Base-by-base conservation (phyloP, 2,329 filamentous ascomycete genomes). In the Xylariales sp. region DNA sequence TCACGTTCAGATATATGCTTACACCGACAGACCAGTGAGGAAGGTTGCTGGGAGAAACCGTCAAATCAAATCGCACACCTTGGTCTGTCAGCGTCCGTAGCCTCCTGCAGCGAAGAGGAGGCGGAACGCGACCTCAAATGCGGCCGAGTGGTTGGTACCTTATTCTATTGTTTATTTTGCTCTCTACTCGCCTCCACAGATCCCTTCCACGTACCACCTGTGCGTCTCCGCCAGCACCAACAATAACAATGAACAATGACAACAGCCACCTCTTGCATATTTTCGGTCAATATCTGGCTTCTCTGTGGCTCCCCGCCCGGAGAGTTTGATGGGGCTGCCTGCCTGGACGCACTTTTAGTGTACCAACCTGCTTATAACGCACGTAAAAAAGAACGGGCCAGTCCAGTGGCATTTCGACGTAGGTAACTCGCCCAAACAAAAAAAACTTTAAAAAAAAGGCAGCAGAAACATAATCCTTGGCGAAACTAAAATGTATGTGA, bases 281-380 rank as follows among this genome's bases (percentile, higher is more conserved):
- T 69, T 69, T 71, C 69, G 66, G 69, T 71, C 69, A 67, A 58
- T 28, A 8, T 64, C 63, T 57, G 63, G 46, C 66, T 56, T 71
- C 61, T 67, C 56, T 56, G 50, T 63, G 63, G 62, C 36, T 65
- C 49, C 8, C 50, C 14, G 2, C 53, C 3, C 10, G 54, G 55
- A 18, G 30, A 30, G 23, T 32, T 48, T 12, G 18, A 58, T 64
- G 54, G 54, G 54, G 45, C 57, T 52, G 39, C 30, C 58, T 43
- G 36, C 50, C 14, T 30, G 12, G 32, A 32, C 34, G 28, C 56
- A 46, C 55, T 46, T 39, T 39, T 55, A 56, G 45, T 48, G 23
- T 55, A 43, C 48, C 16, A 39, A 53, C 54, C 18, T 69, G 55
- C 63, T 60, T 41, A 61, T 57, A 56, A 69, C 64, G 34, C 52